Evolutionary conservation across 306 rosid genomes (phyloP).

Genomic region (Rosa rugosa): DNA sequence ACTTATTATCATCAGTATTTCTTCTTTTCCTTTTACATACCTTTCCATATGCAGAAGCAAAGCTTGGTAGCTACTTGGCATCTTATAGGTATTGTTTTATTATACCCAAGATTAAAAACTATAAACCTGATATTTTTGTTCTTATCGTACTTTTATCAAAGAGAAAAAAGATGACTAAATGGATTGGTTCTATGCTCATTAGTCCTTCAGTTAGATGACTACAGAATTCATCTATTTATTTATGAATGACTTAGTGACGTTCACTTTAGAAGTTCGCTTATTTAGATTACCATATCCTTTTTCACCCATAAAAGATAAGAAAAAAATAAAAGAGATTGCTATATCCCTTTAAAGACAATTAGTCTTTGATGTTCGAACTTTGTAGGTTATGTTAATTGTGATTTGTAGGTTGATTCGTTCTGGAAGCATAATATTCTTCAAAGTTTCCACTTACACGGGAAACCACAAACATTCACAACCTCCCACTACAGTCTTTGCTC

Average conservation of each 20-base stretch:
- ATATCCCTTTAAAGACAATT: neutral
- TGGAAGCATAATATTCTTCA: neutral
- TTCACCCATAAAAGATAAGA: neutral
- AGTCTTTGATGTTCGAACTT: neutral
- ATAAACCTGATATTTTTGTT: neutral
- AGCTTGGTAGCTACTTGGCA: constrained; percentile 16
- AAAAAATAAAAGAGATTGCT: neutral
- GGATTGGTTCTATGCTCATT: neutral
- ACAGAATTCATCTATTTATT: neutral
- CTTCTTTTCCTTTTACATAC: neutral
- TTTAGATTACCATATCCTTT: neutral
- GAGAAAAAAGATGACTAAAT: neutral
- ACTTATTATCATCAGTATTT: neutral
- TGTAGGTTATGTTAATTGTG: neutral
- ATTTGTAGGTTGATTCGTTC: neutral
- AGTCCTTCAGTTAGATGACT: neutral
- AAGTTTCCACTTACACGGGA: neutral
- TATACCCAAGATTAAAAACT: neutral
- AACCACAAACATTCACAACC: neutral
- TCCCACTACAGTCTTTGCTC: neutral
- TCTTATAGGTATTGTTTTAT: neutral
- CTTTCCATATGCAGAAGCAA: constrained; percentile 10
- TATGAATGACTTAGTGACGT: neutral
- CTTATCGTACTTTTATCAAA: neutral
- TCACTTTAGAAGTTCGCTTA: neutral